Base-by-base conservation (phyloP, 768 basidiomycete genomes). In the Hypsizygus marmoreus region DNA sequence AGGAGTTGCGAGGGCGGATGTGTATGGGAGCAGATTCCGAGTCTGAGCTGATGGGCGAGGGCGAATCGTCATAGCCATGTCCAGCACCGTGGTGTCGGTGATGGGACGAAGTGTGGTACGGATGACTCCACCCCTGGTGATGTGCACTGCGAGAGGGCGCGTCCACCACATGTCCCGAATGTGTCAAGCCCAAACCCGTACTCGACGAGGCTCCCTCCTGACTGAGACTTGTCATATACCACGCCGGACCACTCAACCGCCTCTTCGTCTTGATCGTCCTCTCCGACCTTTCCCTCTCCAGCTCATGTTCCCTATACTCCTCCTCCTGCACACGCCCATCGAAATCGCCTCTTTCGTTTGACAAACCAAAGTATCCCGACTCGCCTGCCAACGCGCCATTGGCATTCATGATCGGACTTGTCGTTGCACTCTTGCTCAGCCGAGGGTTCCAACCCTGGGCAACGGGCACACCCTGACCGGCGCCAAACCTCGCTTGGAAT, bases 21-120 rank as follows among this genome's bases (percentile, higher is more conserved):
- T 59, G 55, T 53, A 68, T 47, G 65, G 67, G 57, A 60, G 75
- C 56, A 65, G 68, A 71, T 49, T 75, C 74, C 13, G 82, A 82
- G 63, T 87, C 85, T 19, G 84, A 85, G 57, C 82, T 86, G 54
- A 80, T 75, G 33, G 84, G 84, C 0, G 84, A 86, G 0, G 84
- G 84, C 11, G 82, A 82, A 39, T 86, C 83, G 38, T 85, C 84
- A 46, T 73, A 33, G 14, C 50, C 50, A 40, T 42, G 57, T 49
- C 42, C 60, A 47, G 50, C 53, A 26, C 54, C 55, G 45, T 65
- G 62, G 31, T 60, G 64, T 33, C 47, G 60, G 35, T 60, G 67
- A 46, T 69, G 67, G 10, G 62, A 53, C 16, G 71, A 62, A 46
- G 69, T 71, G 26, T 71, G 67, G 60, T 77, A 76, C 19, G 80